Percentiles rank a stretch among this genome's conserved stretches.
Evolutionary conservation across 2,329 filamentous ascomycete genomes (phyloP).

Genomic region (Tolypocladium cylindrosporum): DNA sequence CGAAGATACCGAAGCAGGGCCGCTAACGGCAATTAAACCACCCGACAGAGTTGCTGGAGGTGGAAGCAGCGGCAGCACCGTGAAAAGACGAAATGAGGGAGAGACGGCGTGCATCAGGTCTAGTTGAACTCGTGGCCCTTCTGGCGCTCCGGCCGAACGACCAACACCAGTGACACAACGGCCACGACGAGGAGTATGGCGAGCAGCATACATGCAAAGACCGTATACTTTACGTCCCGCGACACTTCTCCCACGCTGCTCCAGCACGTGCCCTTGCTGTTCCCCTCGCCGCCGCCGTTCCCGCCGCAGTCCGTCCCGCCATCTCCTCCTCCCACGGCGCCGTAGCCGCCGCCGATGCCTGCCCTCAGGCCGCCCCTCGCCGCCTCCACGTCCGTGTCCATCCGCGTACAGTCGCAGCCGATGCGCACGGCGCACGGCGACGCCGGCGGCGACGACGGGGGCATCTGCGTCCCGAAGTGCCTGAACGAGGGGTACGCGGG

Average conservation of each 20-base stretch:
- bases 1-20: background rate
- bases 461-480: background rate
- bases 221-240: background rate
- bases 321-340: background rate
- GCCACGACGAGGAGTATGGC: background rate
- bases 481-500: background rate
- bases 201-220: background rate
- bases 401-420: background rate
- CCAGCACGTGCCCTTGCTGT: background rate
- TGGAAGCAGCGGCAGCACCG: accelerated
- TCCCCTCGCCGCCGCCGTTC: background rate
- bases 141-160: background rate
- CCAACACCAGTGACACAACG: background rate
- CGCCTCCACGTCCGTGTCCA: background rate
- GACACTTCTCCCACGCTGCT: background rate
- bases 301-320: background rate
- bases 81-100: background rate
- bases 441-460: background rate
- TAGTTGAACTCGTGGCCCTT: too few species aligned
- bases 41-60: background rate
- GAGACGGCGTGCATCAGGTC: background rate
- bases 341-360: background rate
- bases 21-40: background rate
- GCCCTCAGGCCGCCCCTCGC: background rate
- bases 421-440: background rate